These are phyloP conservation scores for Tetraselmis striata DNA, from an alignment of 139 green algal species.

Conservation along the genomic window DNA sequence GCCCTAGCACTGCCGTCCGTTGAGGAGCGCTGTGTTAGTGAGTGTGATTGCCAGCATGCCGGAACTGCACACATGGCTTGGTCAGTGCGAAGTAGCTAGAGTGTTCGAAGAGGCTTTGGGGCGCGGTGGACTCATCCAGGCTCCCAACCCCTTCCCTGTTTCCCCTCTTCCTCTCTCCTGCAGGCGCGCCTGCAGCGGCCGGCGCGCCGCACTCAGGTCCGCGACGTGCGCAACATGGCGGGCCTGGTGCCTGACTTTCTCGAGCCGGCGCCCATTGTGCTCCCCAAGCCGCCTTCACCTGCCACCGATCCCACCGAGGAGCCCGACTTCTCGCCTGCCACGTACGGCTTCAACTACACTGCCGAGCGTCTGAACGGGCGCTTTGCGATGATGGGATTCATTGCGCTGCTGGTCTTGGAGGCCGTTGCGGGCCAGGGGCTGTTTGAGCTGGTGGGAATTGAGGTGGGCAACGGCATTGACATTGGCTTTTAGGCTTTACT, in stretches of 20 bases:
- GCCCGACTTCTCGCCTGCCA: neutral
- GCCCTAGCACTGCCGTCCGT: too few relatives aligned
- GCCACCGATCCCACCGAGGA: neutral
- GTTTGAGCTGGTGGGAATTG: neutral
- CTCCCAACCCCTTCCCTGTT: too few relatives aligned
- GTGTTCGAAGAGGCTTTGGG: too few relatives aligned
- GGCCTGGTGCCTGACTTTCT: neutral
- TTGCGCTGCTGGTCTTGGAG: neutral
- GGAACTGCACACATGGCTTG: too few relatives aligned
- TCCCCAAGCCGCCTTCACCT: neutral
- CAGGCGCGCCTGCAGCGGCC: neutral
- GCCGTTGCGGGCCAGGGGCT: neutral
- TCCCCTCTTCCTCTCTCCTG: too few relatives aligned
- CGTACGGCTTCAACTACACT: constrained; percentile 1
- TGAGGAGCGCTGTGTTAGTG: too few relatives aligned
- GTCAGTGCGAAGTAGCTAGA: too few relatives aligned
- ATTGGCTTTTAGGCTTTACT: constrained; percentile 1
- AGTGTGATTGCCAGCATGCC: too few relatives aligned
- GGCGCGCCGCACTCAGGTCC: neutral
- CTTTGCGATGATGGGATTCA: neutral
- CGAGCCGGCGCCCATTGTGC: neutral
- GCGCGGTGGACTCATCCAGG: too few relatives aligned
- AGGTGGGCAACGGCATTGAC: constrained; percentile 3
- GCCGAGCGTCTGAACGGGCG: neutral
- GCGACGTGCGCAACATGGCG: neutral